Evolutionary conservation across 2,329 filamentous ascomycete species (phyloP).

Genomic region (Colletotrichum phormii): DNA sequence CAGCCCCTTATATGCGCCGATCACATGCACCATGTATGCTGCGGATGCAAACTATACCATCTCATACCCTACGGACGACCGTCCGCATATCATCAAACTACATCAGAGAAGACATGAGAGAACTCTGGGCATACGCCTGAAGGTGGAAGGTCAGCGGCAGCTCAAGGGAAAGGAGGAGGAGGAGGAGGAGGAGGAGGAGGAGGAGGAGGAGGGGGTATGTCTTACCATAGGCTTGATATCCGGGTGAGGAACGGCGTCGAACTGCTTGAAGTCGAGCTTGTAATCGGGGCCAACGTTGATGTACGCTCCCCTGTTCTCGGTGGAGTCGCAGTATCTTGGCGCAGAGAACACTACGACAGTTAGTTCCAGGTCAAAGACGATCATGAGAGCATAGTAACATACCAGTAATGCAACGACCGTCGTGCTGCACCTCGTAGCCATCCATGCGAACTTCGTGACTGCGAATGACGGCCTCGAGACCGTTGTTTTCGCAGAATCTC

Average conservation of each 20-base stretch:
- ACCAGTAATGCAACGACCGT: slow-evolving; percentile 94
- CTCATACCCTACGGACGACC: slow-evolving; percentile 10
- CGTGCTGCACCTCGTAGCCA: slow-evolving; percentile 98
- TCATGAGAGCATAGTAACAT: slow-evolving; percentile 44
- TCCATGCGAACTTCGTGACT: slow-evolving; percentile 99
- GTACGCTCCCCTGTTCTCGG: slow-evolving; percentile 97
- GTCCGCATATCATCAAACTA: slow-evolving; percentile 47
- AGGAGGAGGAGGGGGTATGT: slow-evolving; percentile 3
- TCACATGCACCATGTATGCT: slow-evolving; percentile 35
- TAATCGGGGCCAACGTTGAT: slow-evolving; percentile 96
- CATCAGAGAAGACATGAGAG: slow-evolving; percentile 82
- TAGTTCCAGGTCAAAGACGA: slow-evolving; percentile 38
- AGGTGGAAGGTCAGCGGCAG: slow-evolving; percentile 42
- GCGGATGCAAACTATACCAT: slow-evolving; percentile 32
- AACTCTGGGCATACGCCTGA: slow-evolving; percentile 84
- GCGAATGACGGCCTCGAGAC: slow-evolving; percentile 92
- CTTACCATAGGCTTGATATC: slow-evolving; percentile 91
- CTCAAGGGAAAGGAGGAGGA: slow-evolving; percentile 25
- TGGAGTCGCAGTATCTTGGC: slow-evolving; percentile 96
- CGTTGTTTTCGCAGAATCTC: slow-evolving; percentile 95
- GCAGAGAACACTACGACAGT: slow-evolving; percentile 85
- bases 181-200: not conserved
- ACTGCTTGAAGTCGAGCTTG: slow-evolving; percentile 92
- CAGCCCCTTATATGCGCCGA: slow-evolving; percentile 33
- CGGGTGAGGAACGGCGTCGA: slow-evolving; percentile 96